These are phyloP conservation scores for Solanum pennellii DNA, from an alignment of 257 asterid species.

Conservation along the genomic window DNA sequence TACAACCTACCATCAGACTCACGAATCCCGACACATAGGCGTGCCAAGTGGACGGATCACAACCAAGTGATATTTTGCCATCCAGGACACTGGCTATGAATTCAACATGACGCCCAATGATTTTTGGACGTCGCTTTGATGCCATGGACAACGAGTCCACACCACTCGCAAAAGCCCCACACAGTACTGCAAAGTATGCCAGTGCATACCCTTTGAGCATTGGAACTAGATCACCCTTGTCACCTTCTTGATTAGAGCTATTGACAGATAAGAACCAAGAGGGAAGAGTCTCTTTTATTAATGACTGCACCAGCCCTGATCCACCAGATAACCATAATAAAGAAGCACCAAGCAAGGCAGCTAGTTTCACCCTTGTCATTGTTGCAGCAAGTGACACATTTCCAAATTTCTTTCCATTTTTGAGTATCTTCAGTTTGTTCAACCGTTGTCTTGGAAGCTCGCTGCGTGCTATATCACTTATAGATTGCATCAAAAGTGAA, in stretches of 20 bases:
- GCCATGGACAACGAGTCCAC: constrained; percentile 52
- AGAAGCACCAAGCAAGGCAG: constrained; percentile 84
- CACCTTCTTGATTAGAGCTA: constrained; percentile 23
- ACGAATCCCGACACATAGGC: constrained; percentile 69
- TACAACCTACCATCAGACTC: constrained; percentile 67
- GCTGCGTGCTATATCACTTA: constrained; percentile 43
- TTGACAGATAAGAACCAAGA: constrained; percentile 84
- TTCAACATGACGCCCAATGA: constrained; percentile 62
- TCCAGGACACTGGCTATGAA: constrained; percentile 67
- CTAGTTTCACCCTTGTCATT: constrained; percentile 66
- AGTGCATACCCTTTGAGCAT: constrained; percentile 73
- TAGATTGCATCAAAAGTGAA: constrained; percentile 63
- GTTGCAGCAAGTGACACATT: constrained; percentile 56
- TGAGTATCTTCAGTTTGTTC: constrained; percentile 23
- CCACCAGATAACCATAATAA: constrained; percentile 76
- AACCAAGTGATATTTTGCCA: constrained; percentile 69
- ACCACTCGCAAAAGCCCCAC: constrained; percentile 79
- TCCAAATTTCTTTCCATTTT: constrained; percentile 32
- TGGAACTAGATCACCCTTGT: constrained; percentile 29
- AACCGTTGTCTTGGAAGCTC: constrained; percentile 17
- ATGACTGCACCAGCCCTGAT: constrained; percentile 61
- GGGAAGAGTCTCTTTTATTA: constrained; percentile 79
- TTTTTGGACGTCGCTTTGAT: constrained; percentile 57
- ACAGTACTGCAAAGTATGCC: constrained; percentile 57
- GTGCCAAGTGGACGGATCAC: constrained; percentile 81